Conservation (phyloP, 108 stramenopile species). For the Cyclotella atomus region DNA sequence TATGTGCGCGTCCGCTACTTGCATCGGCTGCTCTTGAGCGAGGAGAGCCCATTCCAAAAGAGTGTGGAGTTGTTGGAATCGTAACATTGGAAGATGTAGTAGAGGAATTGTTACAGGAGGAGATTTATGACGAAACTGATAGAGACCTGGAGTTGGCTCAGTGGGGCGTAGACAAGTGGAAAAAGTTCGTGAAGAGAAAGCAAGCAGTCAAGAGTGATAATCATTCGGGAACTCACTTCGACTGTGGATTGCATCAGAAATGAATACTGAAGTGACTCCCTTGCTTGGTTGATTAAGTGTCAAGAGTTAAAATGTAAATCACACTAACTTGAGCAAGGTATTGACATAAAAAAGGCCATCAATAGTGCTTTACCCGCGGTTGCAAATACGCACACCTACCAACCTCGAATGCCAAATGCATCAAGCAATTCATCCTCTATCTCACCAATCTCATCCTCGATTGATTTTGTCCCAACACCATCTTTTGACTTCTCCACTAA, state of each 20-base stretch:
- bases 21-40: constrained; percentile 55
- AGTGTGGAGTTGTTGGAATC: constrained; percentile 76
- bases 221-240: not conserved
- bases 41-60: constrained; percentile 57
- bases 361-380: too few species aligned
- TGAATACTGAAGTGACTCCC: not conserved
- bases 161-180: constrained; percentile 62
- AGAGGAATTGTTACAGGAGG: constrained; percentile 79
- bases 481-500: constrained; percentile 24
- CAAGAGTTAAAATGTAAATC: too few species aligned
- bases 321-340: too few species aligned
- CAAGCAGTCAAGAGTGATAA: constrained; percentile 2
- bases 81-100: constrained; percentile 84
- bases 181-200: constrained; percentile 41
- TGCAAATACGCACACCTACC: too few species aligned
- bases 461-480: not conserved
- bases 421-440: too few species aligned
- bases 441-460: constrained; percentile 22
- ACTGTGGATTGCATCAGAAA: not conserved
- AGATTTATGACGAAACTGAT: constrained; percentile 83
- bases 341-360: too few species aligned
- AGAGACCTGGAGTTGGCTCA: constrained; percentile 35
- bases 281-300: constrained; percentile 17
- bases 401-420: not conserved
- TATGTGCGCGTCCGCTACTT: constrained; percentile 62